Conservation (phyloP, 1,284 basidiomycete species). For the Cryptococcus sp. region DNA sequence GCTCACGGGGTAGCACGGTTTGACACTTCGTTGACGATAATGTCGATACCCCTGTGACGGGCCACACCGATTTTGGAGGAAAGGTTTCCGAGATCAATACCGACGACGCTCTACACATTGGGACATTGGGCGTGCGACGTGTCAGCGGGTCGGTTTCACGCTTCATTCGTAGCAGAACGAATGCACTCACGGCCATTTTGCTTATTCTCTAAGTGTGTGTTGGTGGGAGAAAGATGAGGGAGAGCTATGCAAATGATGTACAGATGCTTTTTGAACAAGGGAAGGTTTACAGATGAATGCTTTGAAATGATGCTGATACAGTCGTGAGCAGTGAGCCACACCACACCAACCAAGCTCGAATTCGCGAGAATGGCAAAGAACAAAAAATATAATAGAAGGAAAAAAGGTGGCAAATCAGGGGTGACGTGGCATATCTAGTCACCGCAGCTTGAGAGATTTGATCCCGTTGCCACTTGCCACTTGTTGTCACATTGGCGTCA, state of each 20-base stretch:
- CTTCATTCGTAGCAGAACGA: not conserved
- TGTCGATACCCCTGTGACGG: slow-evolving; percentile 89
- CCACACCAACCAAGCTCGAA: too few species aligned
- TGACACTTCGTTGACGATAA: slow-evolving; percentile 92
- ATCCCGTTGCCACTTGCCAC: slow-evolving; percentile 10
- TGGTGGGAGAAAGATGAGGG: not conserved
- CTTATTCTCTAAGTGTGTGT: slow-evolving; percentile 9
- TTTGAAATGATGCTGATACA: too few species aligned
- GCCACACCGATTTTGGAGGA: slow-evolving; percentile 93
- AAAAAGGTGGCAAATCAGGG: too few species aligned
- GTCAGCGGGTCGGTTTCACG: not conserved
- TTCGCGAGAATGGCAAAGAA: too few species aligned
- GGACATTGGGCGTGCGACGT: not conserved
- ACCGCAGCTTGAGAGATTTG: slow-evolving; percentile 1
- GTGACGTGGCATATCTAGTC: too few species aligned
- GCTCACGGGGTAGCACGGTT: slow-evolving; percentile 89
- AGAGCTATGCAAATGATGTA: not conserved
- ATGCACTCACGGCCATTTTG: slow-evolving; percentile 41
- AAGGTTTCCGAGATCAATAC: slow-evolving; percentile 85
- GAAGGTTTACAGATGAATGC: not conserved
- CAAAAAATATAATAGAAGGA: too few species aligned
- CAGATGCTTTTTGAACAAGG: not conserved
- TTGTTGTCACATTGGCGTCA: slow-evolving; percentile 2
- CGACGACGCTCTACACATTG: slow-evolving; percentile 66
- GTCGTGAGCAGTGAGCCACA: too few species aligned